Base-by-base conservation (phyloP, 345 rosid species). In the Limnanthes douglasii region DNA sequence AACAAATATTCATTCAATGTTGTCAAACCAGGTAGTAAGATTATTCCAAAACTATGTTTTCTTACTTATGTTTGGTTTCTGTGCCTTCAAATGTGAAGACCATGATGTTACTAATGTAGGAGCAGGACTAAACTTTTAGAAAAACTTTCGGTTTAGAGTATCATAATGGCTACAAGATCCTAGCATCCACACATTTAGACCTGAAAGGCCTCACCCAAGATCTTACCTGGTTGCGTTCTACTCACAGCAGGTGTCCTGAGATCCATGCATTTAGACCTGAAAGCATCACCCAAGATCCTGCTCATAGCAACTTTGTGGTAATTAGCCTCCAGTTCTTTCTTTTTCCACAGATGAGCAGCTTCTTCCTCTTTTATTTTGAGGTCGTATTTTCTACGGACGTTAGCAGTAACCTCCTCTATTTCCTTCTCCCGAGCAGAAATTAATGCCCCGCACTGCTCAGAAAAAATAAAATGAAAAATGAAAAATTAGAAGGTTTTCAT, bases 201-300 rank as follows among this genome's bases (percentile, higher is more conserved):
- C 33, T 11, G 15, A 36, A 15, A 44, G 10, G 30, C 15, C 11
- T 29, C 14, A 31, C n/a, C n/a, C n/a, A n/a, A n/a, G n/a, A n/a
- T n/a, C 37, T 4, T 24, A 73, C 83, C 88, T 60, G 46, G 69
- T 33, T 37, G 63, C 19, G 16, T 29, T 24, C 46, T 45, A 4
- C 37, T 38, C 5, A 44, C 12, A 6, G 21, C 40, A 39, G 68
- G 29, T 18, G 49, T 36, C 44, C 35, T 66, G 19, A n/a, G 11
- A 37, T 68, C 71, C 31, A 17, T 46, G 39, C 68, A 71, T 45
- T 72, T 79, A n/a, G 44, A 45, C 39, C 66, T 51, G 46, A 79
- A 72, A 20, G 73, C 73, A 31, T 62, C 72, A 0, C 81, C 78
- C 62, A 79, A 51, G 14, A 69, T 52, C 71, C 53, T 69, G 44